Evolutionary conservation across 352 stramenopile genomes (phyloP).

Genomic region (Phytophthora foliorum): DNA sequence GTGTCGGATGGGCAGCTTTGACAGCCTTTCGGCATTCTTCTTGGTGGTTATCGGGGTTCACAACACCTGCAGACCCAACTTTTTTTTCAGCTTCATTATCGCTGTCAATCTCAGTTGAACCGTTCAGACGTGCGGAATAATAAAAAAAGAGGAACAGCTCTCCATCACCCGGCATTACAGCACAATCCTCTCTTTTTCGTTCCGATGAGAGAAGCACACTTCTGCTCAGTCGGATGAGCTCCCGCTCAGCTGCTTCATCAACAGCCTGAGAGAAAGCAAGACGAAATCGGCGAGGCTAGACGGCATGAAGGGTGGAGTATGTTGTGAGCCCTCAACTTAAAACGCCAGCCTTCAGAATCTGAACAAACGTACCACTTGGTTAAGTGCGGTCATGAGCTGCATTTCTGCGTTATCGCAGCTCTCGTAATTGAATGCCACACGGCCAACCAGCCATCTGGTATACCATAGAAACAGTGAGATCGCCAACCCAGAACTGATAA

Average conservation of each 20-base stretch:
- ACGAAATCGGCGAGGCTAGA: slow-evolving; percentile 48
- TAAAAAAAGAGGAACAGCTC: slow-evolving; percentile 52
- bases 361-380: slow-evolving; percentile 44
- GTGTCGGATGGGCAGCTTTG: slow-evolving; percentile 17
- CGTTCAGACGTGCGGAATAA: slow-evolving; percentile 35
- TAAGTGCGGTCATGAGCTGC: slow-evolving; percentile 33
- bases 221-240: slow-evolving; percentile 34
- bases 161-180: not conserved
- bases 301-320: not conserved
- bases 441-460: slow-evolving; percentile 45
- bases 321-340: too few species aligned
- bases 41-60: not conserved
- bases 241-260: slow-evolving; percentile 46
- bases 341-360: not conserved
- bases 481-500: not conserved
- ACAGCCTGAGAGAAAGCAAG: slow-evolving; percentile 45
- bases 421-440: slow-evolving; percentile 63
- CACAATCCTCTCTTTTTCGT: not conserved
- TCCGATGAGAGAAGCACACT: slow-evolving; percentile 1
- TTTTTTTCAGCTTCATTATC: slow-evolving; percentile 2
- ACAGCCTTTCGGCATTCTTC: slow-evolving; percentile 20
- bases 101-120: not conserved
- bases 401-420: slow-evolving; percentile 35
- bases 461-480: not conserved
- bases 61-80: not conserved